Percentiles rank a stretch among this genome's conserved stretches.
phyloP scores from a whole-genome alignment of 352 stramenopile genomes.

The Globisporangium recalcitrans region DNA sequence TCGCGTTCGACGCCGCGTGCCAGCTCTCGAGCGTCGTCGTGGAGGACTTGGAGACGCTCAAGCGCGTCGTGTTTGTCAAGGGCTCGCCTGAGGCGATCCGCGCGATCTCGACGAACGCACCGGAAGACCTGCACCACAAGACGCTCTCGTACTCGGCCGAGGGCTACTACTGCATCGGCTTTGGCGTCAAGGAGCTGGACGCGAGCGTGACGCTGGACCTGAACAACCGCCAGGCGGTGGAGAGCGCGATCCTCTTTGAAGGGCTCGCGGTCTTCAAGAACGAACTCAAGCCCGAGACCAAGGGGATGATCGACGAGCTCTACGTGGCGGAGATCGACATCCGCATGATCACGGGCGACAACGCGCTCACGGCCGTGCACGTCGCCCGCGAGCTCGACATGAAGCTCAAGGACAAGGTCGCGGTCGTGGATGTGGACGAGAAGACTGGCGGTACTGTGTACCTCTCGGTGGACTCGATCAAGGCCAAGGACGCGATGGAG shows the following conservation, averaged over 20 bases:
- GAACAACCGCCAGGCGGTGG: constrained; percentile 35
- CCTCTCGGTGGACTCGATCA: constrained; percentile 31
- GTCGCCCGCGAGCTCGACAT: constrained; percentile 41
- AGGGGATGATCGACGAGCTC: constrained; percentile 62
- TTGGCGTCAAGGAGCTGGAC: constrained; percentile 30
- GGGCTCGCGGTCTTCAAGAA: constrained; percentile 85
- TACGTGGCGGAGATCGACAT: constrained; percentile 31
- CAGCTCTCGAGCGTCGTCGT: constrained; percentile 48
- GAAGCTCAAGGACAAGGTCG: constrained; percentile 29
- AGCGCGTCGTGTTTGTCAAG: constrained; percentile 44
- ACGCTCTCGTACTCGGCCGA: constrained; percentile 28
- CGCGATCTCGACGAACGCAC: constrained; percentile 6
- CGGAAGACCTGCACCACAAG: constrained; percentile 24
- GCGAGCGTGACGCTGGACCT: constrained; percentile 10
- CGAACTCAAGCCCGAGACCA: constrained; percentile 64
- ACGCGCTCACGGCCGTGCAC: background rate
- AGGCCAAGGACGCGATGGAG: constrained; percentile 19
- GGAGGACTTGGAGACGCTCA: constrained; percentile 27
- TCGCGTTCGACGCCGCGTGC: constrained; percentile 41
- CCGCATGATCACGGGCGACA: constrained; percentile 8
- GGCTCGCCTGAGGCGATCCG: constrained; percentile 30
- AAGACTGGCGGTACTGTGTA: constrained; percentile 18
- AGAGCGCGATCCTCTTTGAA: constrained; percentile 49
- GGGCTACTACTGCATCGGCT: constrained; percentile 64
- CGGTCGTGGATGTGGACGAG: constrained; percentile 35